A percentile compares a stretch with the other conserved stretches of the same genome.
phyloP scores from a whole-genome alignment of 306 rosid genomes.

The Castanea mollissima region DNA sequence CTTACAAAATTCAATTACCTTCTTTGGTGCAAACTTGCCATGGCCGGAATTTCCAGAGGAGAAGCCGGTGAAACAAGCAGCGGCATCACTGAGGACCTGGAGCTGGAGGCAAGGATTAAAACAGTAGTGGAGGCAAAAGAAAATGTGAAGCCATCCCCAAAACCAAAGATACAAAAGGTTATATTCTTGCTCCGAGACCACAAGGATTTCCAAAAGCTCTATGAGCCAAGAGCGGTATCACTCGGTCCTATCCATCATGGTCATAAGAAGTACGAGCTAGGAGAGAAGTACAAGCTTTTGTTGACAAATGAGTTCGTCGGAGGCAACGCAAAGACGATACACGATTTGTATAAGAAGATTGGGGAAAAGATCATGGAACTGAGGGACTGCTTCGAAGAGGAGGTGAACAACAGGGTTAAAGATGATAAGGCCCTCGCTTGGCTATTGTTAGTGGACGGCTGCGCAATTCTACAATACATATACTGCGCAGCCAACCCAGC shows the following conservation, averaged over 20 bases:
- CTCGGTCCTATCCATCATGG: conserved; percentile 21
- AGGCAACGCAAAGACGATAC: fast-evolving
- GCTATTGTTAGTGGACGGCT: conserved; percentile 24
- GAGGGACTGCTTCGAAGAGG: neutral
- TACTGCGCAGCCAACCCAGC: neutral
- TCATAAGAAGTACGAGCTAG: neutral
- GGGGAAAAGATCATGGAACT: neutral
- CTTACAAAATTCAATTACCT: too few species aligned
- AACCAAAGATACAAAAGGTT: conserved; percentile 18
- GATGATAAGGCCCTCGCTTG: neutral
- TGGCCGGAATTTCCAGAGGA: too few species aligned
- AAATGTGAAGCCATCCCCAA: too few species aligned
- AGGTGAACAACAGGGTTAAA: neutral
- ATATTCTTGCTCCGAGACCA: neutral
- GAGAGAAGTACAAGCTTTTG: neutral
- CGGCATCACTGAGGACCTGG: too few species aligned
- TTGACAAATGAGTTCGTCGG: neutral
- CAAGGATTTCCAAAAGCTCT: neutral
- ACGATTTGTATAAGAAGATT: neutral
- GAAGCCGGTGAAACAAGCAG: too few species aligned
- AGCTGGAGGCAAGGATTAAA: neutral
- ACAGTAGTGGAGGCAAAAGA: too few species aligned
- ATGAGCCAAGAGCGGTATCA: conserved; percentile 12
- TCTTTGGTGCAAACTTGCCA: too few species aligned
- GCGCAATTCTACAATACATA: conserved; percentile 9